Evolutionary conservation across 306 rosid genomes (phyloP), one percentile per base, ranked within the genome.

Genomic region (Begonia peltatifolia): DNA sequence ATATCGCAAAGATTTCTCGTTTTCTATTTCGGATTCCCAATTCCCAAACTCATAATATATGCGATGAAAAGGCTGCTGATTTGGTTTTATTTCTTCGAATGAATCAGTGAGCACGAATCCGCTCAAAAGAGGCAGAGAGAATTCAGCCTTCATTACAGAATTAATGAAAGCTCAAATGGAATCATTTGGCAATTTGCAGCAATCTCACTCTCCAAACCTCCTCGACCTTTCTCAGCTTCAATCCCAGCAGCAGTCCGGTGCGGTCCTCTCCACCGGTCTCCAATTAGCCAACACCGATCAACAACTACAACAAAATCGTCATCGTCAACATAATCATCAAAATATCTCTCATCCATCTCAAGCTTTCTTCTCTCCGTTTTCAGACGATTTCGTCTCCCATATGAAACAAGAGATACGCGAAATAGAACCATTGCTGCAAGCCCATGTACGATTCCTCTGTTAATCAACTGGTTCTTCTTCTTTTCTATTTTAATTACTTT

Each of bases 181-280:
- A 70, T 70, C 74, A 74, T 14, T 76, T 71, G 63, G 69, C 83
- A 51, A 6, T 30, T 7, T 72, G 38, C 95, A 78, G 14, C 72
- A 65, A 16, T 48, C 66, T 41, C 49, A 47, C 12, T 56, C 84
- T 65, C 74, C 85, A 42, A 85, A 76, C 53, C 82, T 90, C 54
- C 64, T 85, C 54, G 82, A 89, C 67, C 80, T 82, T 42, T 79
- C 97, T 55, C 93, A 85, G 62, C 90, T 85, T 65, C 95, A 85
- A 41, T 72, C 63, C 25, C 68, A 41, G 42, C 61, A 62, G 46
- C 85, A 71, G 5, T 86, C 73, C 22, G 80, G 76, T 53, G 82
- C 80, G 79, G 83, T 73, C 9, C 94, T 90, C 70, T 85, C 97
- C 49, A 85, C 95, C 1, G 99, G 99, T 46, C 64, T 90, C 47